Percentiles rank a stretch among this genome's conserved stretches.
Conservation (phyloP, 2,329 filamentous ascomycete genomes). For the Colletotrichum sublineola region DNA sequence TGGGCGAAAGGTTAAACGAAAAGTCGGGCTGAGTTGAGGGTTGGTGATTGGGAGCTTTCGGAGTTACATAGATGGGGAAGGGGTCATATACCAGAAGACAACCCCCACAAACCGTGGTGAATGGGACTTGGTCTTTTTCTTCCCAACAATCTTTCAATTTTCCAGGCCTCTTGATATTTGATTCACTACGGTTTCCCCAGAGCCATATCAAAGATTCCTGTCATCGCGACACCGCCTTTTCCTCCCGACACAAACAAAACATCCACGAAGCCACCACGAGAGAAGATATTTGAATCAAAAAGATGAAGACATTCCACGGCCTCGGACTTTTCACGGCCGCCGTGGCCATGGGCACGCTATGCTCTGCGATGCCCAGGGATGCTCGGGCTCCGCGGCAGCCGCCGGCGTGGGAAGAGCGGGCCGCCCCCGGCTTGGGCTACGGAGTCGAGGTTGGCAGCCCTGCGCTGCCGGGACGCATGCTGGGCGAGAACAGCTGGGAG, state of each 20-base stretch:
- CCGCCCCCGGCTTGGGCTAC: background rate
- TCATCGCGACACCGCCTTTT: background rate
- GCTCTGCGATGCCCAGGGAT: background rate
- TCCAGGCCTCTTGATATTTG: background rate
- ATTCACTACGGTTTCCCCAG: background rate
- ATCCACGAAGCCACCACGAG: background rate
- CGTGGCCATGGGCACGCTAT: background rate
- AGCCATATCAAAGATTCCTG: background rate
- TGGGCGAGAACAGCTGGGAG: background rate
- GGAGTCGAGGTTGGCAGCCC: conserved; percentile 3
- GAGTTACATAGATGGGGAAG: conserved; percentile 37
- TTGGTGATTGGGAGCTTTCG: conserved; percentile 24
- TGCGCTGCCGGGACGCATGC: background rate
- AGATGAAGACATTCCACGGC: background rate
- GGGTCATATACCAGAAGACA: conserved; percentile 33
- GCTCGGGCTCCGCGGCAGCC: background rate
- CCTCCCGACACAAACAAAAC: background rate
- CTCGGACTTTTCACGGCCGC: background rate
- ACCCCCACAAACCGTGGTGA: conserved; percentile 16
- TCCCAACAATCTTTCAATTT: background rate
- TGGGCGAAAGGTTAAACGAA: background rate
- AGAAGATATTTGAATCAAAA: no score
- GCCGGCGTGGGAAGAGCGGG: background rate
- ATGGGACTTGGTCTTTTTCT: conserved; percentile 8
- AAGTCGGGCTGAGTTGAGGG: background rate